A percentile compares a stretch with the other conserved stretches of the same genome.
These are phyloP conservation scores for Pyrenochaeta sp. DNA, from an alignment of 2,329 filamentous ascomycete species.

Conservation along the genomic window DNA sequence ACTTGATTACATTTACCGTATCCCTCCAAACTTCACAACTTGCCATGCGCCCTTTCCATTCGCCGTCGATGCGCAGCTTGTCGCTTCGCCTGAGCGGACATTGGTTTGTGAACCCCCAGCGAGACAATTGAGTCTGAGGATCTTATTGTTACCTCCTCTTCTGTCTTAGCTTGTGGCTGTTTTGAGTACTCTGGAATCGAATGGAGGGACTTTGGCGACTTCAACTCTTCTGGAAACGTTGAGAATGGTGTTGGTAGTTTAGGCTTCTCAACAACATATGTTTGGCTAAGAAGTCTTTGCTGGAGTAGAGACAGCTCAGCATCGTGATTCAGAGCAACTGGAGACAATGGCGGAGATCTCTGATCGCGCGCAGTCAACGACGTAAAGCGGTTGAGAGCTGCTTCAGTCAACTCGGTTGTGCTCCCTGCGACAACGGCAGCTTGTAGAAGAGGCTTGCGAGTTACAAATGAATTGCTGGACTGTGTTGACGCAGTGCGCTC, in stretches of 20 bases:
- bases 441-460: not conserved
- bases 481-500: not conserved
- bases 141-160: not conserved
- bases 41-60: constrained; percentile 36
- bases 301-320: constrained; percentile 7
- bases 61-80: constrained; percentile 34
- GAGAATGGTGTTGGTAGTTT: not conserved
- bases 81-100: constrained; percentile 35
- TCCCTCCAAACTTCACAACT: not conserved
- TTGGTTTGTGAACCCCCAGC: constrained; percentile 5
- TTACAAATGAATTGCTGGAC: not conserved
- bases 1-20: no score
- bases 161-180: not conserved
- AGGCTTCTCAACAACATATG: constrained; percentile 2
- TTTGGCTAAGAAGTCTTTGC: constrained; percentile 5
- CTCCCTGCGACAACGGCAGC: not conserved
- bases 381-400: not conserved
- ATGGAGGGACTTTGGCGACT: not conserved
- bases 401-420: not conserved
- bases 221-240: not conserved
- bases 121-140: not conserved
- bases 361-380: not conserved
- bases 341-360: not conserved
- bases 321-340: not conserved
- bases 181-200: not conserved